Base-by-base conservation (phyloP, 257 asterid genomes). In the Coffea eugenioides region DNA sequence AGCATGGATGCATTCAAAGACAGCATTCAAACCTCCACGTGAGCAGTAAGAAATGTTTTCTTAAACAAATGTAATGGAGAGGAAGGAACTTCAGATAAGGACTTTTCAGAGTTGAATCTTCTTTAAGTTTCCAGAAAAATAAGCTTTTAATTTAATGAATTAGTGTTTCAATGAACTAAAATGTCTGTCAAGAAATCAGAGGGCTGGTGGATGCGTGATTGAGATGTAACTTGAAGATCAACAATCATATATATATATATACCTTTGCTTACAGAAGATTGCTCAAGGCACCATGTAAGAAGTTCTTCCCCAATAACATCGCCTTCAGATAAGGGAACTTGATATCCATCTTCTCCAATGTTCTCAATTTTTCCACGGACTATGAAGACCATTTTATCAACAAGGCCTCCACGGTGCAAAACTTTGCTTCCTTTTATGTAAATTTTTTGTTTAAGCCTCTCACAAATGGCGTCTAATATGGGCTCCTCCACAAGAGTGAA, bases 291-390 rank as follows among this genome's bases (percentile, higher is more conserved):
- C 98, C 97, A 94, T 1, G 97, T 91, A 75, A 94, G 96, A 74
- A 96, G 99, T 84, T 96, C 99, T 90, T 96, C 99, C 23, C 99
- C 98, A 80, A 94, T 92, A 80, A 88, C 95, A 75, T 88, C 94
- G 34, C 97, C 97, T 89, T 92, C 96, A 6, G 88, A 82, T 85
- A 95, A 87, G 56, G 91, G 80, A 79, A 85, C 87, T n/a, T 74
- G 78, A 71, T 27, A 88, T 64, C 83, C 86, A 79, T 96, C 97
- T 85, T 96, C 99, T 46, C 91, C 97, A 27, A 77, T 75, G 80
- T 92, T 92, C 88, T 92, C 91, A 92, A 92, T 89, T 79, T 84
- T 88, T 14, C 99, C 99, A n/a, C 98, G 96, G 71, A 93, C 92
- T 68, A 92, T 89, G 74, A 96, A 94, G 5, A 91, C 97, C 95